Evolutionary conservation across 176 grass and related monocot genomes (phyloP), one percentile per base, ranked within the genome.

Genomic region (Cymbopogon citratus): DNA sequence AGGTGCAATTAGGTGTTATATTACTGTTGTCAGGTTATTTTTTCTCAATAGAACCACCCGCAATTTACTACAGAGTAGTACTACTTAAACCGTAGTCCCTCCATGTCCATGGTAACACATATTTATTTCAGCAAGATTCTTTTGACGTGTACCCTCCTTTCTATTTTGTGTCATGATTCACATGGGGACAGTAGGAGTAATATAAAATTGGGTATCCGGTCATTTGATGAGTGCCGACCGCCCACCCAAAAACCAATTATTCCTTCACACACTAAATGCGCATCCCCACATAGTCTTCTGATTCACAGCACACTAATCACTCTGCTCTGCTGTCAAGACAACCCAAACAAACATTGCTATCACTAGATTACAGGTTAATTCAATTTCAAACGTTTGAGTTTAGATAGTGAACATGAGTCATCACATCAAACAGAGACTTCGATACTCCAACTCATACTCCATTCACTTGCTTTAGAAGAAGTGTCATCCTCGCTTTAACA

Each of bases 71-170:
- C 38, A 36, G 59, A 26, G 18, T 68, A 26, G 25, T 59, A 60
- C 31, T 24, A 54, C 41, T 66, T 80, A 73, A 15, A 21, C 18
- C 33, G 7, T 31, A 9, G n/a, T 66, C 38, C 15, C 34, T 43
- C 45, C 45, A 67, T 57, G 7, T 39, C 75, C 60, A 63, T 60
- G 56, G 12, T 60, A 25, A 60, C 23, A 44, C 5, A 18, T 61
- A 48, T 77, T 24, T 16, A 70, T 82, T 82, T 77, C 29, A 77
- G 76, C 28, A 74, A 35, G 41, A 70, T 85, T 39, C n/a, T 67
- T 76, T 82, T 76, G 43, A 73, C 57, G 59, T 71, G 65, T 38
- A 19, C 15, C 6, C 12, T 23, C 21, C 18, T 82, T 77, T 28
- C 8, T 39, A 29, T 63, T 80, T 45, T 41, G 56, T 66, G 26